phyloP scores from a whole-genome alignment of 2,329 filamentous ascomycete genomes.

The Orbilia blumenaviensis region DNA sequence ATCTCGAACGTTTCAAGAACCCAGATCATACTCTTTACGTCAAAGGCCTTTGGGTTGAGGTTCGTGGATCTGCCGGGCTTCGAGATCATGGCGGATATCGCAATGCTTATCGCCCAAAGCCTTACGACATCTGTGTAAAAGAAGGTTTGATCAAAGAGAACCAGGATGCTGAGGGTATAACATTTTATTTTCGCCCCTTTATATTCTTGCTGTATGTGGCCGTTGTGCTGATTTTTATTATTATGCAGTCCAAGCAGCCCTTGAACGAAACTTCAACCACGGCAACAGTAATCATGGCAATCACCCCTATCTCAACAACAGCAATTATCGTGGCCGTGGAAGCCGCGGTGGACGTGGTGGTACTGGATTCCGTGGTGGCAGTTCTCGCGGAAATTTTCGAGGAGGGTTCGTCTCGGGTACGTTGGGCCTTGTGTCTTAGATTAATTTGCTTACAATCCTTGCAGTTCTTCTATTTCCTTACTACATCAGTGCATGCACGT shows the following conservation, averaged over 20 bases:
- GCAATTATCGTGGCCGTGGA: conserved; percentile 41
- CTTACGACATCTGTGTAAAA: conserved; percentile 39
- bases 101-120: conserved; percentile 50
- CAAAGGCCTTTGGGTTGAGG: conserved; percentile 52
- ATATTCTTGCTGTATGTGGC: conserved; percentile 4
- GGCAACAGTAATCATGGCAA: conserved; percentile 15
- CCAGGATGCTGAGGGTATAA: conserved; percentile 48
- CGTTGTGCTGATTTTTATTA: conserved; percentile 8
- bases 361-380: conserved; percentile 18
- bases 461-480: background rate
- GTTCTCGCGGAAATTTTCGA: conserved; percentile 23
- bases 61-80: conserved; percentile 44
- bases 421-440: background rate
- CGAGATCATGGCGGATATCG: conserved; percentile 53
- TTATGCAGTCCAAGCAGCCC: conserved; percentile 12
- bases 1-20: conserved; percentile 50
- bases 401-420: conserved; percentile 36
- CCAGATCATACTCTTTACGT: conserved; percentile 40
- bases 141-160: conserved; percentile 48
- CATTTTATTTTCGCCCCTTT: too few species aligned
- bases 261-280: conserved; percentile 5
- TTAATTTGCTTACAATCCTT: background rate
- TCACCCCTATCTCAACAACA: conserved; percentile 21
- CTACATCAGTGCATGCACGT: too few species aligned
- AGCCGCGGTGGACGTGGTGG: conserved; percentile 26